Evolutionary conservation across 176 grass and related monocot genomes (phyloP).

Genomic region (Carex scoparia): DNA sequence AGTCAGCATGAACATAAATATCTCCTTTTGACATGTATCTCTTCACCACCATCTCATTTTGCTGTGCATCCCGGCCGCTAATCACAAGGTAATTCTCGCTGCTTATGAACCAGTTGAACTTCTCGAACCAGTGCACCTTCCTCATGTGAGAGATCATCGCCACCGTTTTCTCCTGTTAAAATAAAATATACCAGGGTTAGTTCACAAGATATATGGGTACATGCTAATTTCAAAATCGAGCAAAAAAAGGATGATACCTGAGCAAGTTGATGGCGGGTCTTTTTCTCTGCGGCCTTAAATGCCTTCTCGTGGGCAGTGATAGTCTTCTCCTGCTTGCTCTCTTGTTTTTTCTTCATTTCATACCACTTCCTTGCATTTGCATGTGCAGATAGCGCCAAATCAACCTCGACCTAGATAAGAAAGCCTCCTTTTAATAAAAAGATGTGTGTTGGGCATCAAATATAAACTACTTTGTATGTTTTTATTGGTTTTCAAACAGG

Average conservation of each 20-base stretch:
- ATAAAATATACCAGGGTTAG: slow-evolving; percentile 14
- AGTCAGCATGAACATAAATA: slow-evolving; percentile 94
- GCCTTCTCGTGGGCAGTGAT: slow-evolving; percentile 87
- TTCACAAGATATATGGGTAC: not conserved
- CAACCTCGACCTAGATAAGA: slow-evolving; percentile 71
- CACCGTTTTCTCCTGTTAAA: slow-evolving; percentile 81
- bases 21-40: slow-evolving; percentile 99
- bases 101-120: slow-evolving; percentile 99
- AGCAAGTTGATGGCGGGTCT: slow-evolving; percentile 87
- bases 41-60: slow-evolving; percentile 94
- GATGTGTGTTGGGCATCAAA: not conserved
- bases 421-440: not conserved
- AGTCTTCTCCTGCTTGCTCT: slow-evolving; percentile 94
- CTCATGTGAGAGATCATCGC: slow-evolving; percentile 96
- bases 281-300: slow-evolving; percentile 99
- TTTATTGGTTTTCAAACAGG: not conserved
- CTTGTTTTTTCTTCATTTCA: slow-evolving; percentile 96
- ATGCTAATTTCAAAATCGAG: not conserved
- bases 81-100: slow-evolving; percentile 95
- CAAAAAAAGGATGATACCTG: slow-evolving; percentile 46
- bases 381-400: slow-evolving; percentile 96
- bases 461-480: not conserved
- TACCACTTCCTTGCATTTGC: slow-evolving; percentile 96
- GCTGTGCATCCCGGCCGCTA: slow-evolving; percentile 93
- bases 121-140: slow-evolving; percentile 99